These are phyloP conservation scores for Scutellaria barbata DNA, from an alignment of 257 asterid species.

Conservation along the genomic window DNA sequence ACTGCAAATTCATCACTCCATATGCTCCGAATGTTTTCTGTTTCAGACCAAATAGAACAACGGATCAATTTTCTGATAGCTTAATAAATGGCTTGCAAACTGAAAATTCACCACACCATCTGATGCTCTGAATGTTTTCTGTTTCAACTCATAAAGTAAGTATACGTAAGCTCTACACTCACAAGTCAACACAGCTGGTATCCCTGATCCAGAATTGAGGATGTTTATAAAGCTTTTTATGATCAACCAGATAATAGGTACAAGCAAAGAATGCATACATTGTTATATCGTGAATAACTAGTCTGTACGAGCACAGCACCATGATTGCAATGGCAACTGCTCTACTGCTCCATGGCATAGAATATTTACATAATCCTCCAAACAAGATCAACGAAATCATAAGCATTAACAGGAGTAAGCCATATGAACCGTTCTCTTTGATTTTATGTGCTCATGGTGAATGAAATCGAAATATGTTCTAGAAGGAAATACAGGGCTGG, in stretches of 20 bases:
- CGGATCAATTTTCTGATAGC: neutral
- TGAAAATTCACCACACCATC: neutral
- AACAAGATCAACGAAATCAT: neutral
- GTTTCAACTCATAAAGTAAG: constrained; percentile 17
- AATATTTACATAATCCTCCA: neutral
- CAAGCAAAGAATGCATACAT: neutral
- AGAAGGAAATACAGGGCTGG: constrained; percentile 2
- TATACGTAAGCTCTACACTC: neutral
- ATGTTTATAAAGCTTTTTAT: neutral
- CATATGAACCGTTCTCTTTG: neutral
- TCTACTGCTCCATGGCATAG: neutral
- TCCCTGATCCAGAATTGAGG: neutral
- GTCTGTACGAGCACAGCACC: neutral
- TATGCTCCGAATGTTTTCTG: neutral
- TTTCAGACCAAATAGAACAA: neutral
- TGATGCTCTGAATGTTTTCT: too few species aligned
- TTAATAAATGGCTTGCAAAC: neutral
- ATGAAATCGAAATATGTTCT: constrained; percentile 10
- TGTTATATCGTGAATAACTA: neutral
- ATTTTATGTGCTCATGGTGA: neutral
- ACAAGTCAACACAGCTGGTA: neutral
- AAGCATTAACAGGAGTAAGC: too few species aligned
- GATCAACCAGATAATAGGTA: neutral
- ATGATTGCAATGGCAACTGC: neutral
- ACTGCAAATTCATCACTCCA: neutral